Base-by-base conservation (phyloP, 2,329 filamentous ascomycete species). In the Sordariomycetes sp. region DNA sequence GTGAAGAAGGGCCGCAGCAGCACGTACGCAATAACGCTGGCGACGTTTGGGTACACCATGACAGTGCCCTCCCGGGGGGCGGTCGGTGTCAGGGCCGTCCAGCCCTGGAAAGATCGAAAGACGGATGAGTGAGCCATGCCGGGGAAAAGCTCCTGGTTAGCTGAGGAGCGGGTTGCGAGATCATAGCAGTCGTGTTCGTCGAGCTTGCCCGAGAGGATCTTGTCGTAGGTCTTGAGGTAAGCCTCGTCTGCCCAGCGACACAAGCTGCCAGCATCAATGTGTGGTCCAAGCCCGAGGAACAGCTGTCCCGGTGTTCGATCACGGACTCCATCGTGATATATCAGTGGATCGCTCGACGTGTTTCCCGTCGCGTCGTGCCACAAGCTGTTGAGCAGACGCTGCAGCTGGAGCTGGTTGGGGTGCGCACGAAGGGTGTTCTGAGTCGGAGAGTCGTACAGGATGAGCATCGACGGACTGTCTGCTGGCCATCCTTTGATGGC, bases 201-300 rank as follows among this genome's bases (percentile, higher is more conserved):
- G 10, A 57, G 59, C 3, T 41, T 38, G 2, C 61, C 61, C 1
- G 50, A 47, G 38, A 61, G 58, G 34, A 66, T 54, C 7, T 45
- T 33, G 12, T 43, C 37, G 41, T 64, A 66, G 6, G 51, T 50
- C 12, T 50, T 46, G 23, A 54, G 53, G 34, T 64, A 64, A 3
- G 44, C 41, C 2, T 49, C 45, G 23, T 63, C 58, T 4, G 55
- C 59, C 61, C 61, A 65, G 11, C 62, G 58, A 35, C 49, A 56
- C 19, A 66, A 47, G 37, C 55, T 60, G 15, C 61, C 60, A 2
- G 58, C 61, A 39, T 65, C 61, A 27, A 65, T 61, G 36, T 64
- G 61, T 17, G 61, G 61, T 2, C 62, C 60, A 1, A 64, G 48
- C 6, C 61, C 58, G 8, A 53, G 50, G 38, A 64, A 65, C 1